Percentiles rank a stretch among this genome's conserved stretches.
These are phyloP conservation scores for Turnera subulata DNA, from an alignment of 345 rosid species.

Conservation along the genomic window DNA sequence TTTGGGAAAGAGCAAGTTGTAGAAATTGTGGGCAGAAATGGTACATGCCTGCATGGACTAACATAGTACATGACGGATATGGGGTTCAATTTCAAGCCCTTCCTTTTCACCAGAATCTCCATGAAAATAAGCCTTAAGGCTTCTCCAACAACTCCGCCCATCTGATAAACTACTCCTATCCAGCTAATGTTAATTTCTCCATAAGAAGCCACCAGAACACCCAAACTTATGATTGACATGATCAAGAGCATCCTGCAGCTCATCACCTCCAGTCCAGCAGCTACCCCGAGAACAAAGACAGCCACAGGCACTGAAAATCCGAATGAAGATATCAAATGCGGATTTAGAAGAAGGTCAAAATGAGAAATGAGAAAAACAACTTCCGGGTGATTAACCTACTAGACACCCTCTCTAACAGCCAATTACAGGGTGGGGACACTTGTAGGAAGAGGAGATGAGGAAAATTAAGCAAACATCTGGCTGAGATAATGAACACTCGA, in stretches of 20 bases:
- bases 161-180: conserved; percentile 97
- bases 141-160: conserved; percentile 99
- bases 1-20: background rate
- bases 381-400: background rate
- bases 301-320: conserved; percentile 93
- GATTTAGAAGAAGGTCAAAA: conserved; percentile 5
- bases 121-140: conserved; percentile 85
- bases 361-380: background rate
- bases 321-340: conserved; percentile 24
- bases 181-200: conserved; percentile 89
- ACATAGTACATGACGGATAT: conserved; percentile 90
- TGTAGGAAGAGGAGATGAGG: no score
- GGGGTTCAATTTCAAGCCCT: conserved; percentile 90
- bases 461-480: no score
- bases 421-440: no score
- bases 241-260: conserved; percentile 91
- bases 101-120: conserved; percentile 92
- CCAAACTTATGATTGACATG: conserved; percentile 91
- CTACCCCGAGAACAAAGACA: conserved; percentile 91
- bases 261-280: conserved; percentile 92
- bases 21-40: conserved; percentile 2
- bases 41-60: conserved; percentile 92
- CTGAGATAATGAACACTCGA: no score
- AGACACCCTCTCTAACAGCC: no score
- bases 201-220: conserved; percentile 93